Base-by-base conservation (phyloP, 2,329 filamentous ascomycete species). In the Elsinoe arachidis region DNA sequence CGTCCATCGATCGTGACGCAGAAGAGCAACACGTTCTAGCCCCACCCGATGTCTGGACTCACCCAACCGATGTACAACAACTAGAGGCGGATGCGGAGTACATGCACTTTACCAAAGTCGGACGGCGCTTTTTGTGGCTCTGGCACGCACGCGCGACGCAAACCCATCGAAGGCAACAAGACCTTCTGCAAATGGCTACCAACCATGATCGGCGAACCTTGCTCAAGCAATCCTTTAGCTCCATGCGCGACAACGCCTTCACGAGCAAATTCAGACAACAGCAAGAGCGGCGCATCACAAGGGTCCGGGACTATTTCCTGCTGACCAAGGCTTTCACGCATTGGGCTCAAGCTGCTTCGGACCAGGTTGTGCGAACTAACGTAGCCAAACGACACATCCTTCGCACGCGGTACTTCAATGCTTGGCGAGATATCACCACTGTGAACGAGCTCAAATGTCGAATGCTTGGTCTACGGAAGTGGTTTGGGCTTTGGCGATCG, bases 371-470 rank as follows among this genome's bases (percentile, higher is more conserved):
- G 61, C 80, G 82, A 39, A 88, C 87, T 3, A 81, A 80, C 3
- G 77, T 83, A 41, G 88, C 87, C 17, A 79, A 86, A 61, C 77
- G 82, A 60, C 86, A 89, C 67, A 82, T 91, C 59, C 73, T 93
- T 56, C 78, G 85, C 57, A 82, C 80, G 11, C 80, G 81, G 57
- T 85, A 84, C 60, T 89, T 88, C 69, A 81, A 80, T 58, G 82
- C 82, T 6, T 90, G 86, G 86, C 77, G 80, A 23, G 78, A 82
- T 58, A 81, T 87, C 56, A 85, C 84, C 0, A 75, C 76, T 1
- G 76, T 82, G 52, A 84, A 86, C 61, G 78, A 82, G 43, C 64
- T 73, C 39, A 80, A 80, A 62, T 76, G 76, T 12, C 71, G 74
- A 19, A 73, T 78, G 34, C 77, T 83, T 58, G 72, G 78, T 15